phyloP scores from a whole-genome alignment of 805 yeast species.

The Torulaspora maleeae region DNA sequence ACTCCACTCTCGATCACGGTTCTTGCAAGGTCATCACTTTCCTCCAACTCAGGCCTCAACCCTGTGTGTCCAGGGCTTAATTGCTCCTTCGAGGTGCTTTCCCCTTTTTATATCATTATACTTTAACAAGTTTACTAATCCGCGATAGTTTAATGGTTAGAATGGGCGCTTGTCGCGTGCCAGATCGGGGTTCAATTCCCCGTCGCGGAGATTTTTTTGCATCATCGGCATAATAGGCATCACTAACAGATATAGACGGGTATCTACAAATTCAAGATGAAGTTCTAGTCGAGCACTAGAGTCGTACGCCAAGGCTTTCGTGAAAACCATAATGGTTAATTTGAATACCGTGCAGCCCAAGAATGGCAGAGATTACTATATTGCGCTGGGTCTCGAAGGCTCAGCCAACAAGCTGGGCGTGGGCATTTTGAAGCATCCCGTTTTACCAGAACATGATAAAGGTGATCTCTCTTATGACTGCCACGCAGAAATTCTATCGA shows the following conservation, averaged over 20 bases:
- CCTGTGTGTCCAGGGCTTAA: no score
- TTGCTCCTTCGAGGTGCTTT: no score
- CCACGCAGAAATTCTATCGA: constrained; percentile 73
- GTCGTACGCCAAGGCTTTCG: not conserved
- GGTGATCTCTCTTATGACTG: constrained; percentile 56
- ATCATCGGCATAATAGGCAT: not conserved
- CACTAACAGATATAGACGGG: not conserved
- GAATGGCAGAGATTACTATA: constrained; percentile 41
- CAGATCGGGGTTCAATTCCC: constrained; percentile 19
- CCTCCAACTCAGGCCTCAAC: no score
- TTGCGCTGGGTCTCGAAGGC: constrained; percentile 92
- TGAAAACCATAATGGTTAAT: constrained; percentile 26
- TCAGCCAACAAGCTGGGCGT: constrained; percentile 96
- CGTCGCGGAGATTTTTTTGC: constrained; percentile 15
- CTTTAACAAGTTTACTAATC: constrained; percentile 1
- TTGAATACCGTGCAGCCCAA: constrained; percentile 30
- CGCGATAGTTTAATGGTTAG: constrained; percentile 17
- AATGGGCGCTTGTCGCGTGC: constrained; percentile 19
- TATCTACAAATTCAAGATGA: no score
- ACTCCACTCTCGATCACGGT: no score
- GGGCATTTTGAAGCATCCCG: constrained; percentile 75
- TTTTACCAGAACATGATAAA: constrained; percentile 20
- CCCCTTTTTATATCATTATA: no score
- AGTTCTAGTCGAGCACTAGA: no score
- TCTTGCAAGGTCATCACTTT: no score